Evolutionary conservation across 352 stramenopile species (phyloP), one percentile per base, ranked within the genome.

Genomic region (Phytophthora syringae): DNA sequence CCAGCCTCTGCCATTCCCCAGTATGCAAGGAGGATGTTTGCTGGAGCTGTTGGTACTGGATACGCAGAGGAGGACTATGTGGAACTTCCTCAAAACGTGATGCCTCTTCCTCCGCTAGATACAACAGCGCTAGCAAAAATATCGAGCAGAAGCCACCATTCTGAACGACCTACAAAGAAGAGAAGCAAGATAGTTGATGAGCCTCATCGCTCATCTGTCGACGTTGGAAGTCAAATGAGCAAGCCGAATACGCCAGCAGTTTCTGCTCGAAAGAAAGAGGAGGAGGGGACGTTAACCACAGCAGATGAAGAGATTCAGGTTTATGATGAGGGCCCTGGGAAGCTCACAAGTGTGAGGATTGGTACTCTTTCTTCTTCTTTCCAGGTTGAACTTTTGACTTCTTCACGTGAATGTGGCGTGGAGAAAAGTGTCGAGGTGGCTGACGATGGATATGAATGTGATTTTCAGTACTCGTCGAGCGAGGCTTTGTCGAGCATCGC

Each of bases 401-500:
- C 22, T n/a, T 53, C 15, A 37, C 51, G 50, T 60, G 11, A 43
- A 45, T 16, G 18, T 25, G n/a, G n/a, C n/a, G 24, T 22, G 32
- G n/a, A 40, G 28, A 27, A 36, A 24, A 20, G 60, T 42, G 13
- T 7, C 7, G 30, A 49, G 20, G 21, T 16, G 45, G 7, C 34
- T 25, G 43, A 58, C 10, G 44, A 58, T 44, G 44, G 2, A n/a
- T 77, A 63, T 28, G 59, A 60, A 9, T 70, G 60, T 21, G 49
- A 71, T 5, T 74, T 79, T 32, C 72, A 80, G 34, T 79, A 80
- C 37, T 80, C 75, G 15, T 78, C 75, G 22, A 60, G 72, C 6
- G 55, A 68, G 0, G 59, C 67, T 10, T 48, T 66, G 18, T 73
- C 74, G 22, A 76, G 59, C 59, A 86, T 86, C 20, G 70, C 75